A percentile compares a stretch with the other conserved stretches of the same genome.
Evolutionary conservation across 345 rosid genomes (phyloP).

Genomic region (Anacardium occidentale): DNA sequence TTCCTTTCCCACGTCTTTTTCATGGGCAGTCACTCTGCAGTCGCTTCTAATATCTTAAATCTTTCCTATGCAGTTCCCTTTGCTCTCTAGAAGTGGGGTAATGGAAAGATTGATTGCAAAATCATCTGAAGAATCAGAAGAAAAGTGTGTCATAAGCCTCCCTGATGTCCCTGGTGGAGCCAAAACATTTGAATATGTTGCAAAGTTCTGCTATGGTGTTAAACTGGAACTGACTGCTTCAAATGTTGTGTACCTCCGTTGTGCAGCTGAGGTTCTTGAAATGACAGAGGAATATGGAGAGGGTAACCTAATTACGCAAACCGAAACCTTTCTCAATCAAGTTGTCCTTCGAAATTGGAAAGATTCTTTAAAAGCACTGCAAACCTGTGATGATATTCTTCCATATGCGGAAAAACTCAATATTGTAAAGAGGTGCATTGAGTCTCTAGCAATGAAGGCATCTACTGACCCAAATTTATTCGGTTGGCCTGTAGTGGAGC

Average conservation of each 20-base stretch:
- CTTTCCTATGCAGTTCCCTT: conserved; percentile 67
- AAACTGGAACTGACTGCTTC: conserved; percentile 91
- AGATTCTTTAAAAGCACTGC: conserved; percentile 80
- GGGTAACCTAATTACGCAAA: conserved; percentile 70
- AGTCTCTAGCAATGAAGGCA: conserved; percentile 72
- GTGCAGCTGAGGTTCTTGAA: conserved; percentile 84
- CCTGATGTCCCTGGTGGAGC: conserved; percentile 80
- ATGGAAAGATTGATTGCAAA: conserved; percentile 87
- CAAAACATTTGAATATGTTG: conserved; percentile 91
- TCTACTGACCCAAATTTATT: conserved; percentile 83
- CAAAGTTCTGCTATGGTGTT: conserved; percentile 97
- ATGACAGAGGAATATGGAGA: conserved; percentile 97
- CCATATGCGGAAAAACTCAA: conserved; percentile 66
- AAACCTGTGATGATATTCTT: conserved; percentile 72
- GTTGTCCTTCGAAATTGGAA: conserved; percentile 86
- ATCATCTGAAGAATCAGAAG: conserved; percentile 69
- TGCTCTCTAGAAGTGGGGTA: conserved; percentile 91
- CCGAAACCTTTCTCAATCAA: conserved; percentile 87
- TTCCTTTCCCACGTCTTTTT: background rate
- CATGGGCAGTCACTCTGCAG: background rate
- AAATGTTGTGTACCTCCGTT: conserved; percentile 74
- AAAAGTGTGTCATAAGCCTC: conserved; percentile 56
- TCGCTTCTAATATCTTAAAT: conserved; percentile 18
- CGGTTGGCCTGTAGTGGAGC: conserved; percentile 94
- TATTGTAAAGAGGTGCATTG: conserved; percentile 74